phyloP scores from a whole-genome alignment of 169 alveolate species.

The Babesia bigemina region DNA sequence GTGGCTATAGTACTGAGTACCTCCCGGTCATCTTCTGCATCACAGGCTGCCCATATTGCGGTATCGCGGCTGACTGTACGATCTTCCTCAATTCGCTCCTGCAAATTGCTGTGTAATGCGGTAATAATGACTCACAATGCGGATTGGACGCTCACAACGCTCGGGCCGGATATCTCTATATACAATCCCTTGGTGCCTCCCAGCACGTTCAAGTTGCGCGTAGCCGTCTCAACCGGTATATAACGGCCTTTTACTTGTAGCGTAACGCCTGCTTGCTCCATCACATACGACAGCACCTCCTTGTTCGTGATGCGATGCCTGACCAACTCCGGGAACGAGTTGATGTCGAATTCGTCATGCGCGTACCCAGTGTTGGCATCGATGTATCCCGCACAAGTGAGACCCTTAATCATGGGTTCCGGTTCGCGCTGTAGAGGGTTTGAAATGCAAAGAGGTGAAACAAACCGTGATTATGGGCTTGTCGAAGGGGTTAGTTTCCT shows the following conservation, averaged over 20 bases:
- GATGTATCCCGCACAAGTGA: constrained; percentile 64
- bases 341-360: constrained; percentile 87
- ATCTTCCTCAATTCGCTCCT: constrained; percentile 58
- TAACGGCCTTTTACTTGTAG: constrained; percentile 85
- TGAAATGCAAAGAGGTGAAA: not conserved
- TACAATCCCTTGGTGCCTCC: constrained; percentile 76
- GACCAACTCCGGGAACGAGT: constrained; percentile 89
- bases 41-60: constrained; percentile 33
- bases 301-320: constrained; percentile 85
- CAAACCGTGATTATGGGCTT: constrained; percentile 29
- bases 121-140: constrained; percentile 73
- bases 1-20: constrained; percentile 53
- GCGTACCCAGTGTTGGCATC: constrained; percentile 79
- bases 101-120: not conserved
- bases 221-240: constrained; percentile 72
- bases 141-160: constrained; percentile 81
- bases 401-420: constrained; percentile 69
- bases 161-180: constrained; percentile 83
- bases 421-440: constrained; percentile 29
- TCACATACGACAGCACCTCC: constrained; percentile 80
- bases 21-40: constrained; percentile 46
- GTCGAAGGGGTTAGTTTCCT: constrained; percentile 41
- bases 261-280: constrained; percentile 83
- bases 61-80: constrained; percentile 42
- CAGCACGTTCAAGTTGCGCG: constrained; percentile 54